These are phyloP conservation scores for Blastobotrys petasosporus DNA, from an alignment of 1,139 yeast species.

Conservation along the genomic window DNA sequence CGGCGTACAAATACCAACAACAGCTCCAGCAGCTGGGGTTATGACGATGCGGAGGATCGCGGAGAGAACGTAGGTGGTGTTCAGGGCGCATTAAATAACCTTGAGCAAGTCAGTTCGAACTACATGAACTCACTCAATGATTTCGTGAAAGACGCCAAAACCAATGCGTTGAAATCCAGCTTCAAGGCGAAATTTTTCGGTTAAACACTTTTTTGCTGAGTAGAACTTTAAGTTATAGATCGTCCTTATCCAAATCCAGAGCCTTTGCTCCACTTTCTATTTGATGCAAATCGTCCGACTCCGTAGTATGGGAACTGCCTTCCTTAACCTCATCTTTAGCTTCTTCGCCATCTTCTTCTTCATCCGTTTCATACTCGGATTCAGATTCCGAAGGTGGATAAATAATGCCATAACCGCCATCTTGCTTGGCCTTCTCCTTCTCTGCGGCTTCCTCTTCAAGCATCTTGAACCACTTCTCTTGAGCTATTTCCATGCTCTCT, in stretches of 20 bases:
- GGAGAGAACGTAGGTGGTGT: constrained; percentile 24
- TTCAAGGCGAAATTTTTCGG: constrained; percentile 30
- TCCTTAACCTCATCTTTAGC: not conserved
- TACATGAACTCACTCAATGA: constrained; percentile 28
- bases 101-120: constrained; percentile 32
- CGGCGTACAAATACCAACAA: not conserved
- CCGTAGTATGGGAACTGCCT: not conserved
- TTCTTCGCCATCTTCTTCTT: constrained; percentile 7
- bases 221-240: not conserved
- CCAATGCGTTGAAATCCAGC: constrained; percentile 26
- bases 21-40: constrained; percentile 6
- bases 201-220: constrained; percentile 2
- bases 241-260: not conserved
- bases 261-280: not conserved
- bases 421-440: constrained; percentile 45
- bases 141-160: constrained; percentile 26
- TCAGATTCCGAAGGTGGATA: constrained; percentile 45
- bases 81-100: constrained; percentile 27
- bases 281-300: not conserved
- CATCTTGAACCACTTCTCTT: constrained; percentile 65
- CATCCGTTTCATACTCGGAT: constrained; percentile 18
- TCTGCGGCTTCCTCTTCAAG: constrained; percentile 65
- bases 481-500: constrained; percentile 65
- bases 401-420: constrained; percentile 46
- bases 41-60: constrained; percentile 12